Evolutionary conservation across 768 basidiomycete species (phyloP).

Genomic region (Brasilioporus rufonigricans): DNA sequence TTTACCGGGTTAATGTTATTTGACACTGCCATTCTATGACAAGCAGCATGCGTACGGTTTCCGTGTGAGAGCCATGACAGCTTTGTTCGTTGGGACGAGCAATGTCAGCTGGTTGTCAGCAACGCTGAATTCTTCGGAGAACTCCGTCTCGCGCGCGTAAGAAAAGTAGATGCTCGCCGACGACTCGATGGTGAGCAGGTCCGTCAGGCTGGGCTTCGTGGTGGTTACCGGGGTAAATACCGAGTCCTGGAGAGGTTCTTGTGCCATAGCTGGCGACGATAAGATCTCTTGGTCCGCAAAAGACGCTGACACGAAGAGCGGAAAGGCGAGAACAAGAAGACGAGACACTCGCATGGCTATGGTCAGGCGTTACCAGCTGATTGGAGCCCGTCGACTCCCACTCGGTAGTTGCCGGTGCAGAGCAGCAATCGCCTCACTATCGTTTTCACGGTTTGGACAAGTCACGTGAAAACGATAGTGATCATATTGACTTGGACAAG

Average conservation of each 20-base stretch:
- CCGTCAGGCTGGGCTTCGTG: conserved; percentile 58
- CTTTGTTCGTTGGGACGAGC: conserved; percentile 85
- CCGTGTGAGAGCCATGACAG: conserved; percentile 72
- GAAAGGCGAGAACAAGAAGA: conserved; percentile 29
- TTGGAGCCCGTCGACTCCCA: not conserved
- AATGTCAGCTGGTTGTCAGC: conserved; percentile 45
- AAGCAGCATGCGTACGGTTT: conserved; percentile 65
- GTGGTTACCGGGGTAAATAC: conserved; percentile 39
- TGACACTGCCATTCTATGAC: not conserved
- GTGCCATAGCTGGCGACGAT: conserved; percentile 16
- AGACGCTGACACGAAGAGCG: conserved; percentile 32
- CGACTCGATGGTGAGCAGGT: conserved; percentile 74
- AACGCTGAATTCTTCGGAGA: conserved; percentile 49
- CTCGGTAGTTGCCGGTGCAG: not conserved
- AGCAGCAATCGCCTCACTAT: too few relatives aligned
- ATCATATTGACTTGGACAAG: too few relatives aligned
- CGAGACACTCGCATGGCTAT: conserved; percentile 14
- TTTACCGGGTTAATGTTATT: not conserved
- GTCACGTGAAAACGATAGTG: too few relatives aligned
- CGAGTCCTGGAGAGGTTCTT: conserved; percentile 4
- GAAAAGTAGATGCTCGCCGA: conserved; percentile 81
- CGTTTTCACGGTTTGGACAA: too few relatives aligned
- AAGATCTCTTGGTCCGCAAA: conserved; percentile 28
- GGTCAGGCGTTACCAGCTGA: not conserved
- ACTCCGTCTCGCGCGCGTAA: conserved; percentile 69